phyloP scores from a whole-genome alignment of 1,284 basidiomycete genomes.

The Ganoderma sinense region DNA sequence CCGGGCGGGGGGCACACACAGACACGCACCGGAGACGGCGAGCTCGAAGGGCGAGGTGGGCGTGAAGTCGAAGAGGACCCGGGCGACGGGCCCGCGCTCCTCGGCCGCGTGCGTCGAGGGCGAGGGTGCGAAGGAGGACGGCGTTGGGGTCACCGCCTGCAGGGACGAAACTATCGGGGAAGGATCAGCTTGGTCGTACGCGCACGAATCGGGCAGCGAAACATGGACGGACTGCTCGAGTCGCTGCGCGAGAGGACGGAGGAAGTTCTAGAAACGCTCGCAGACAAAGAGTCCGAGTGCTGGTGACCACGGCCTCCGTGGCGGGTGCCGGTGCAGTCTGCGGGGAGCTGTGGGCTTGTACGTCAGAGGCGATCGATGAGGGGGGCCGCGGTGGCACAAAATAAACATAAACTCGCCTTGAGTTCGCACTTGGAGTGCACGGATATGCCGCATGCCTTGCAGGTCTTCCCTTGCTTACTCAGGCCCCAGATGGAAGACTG shows the following conservation, averaged over 20 bases:
- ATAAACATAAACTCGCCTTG: slow-evolving; percentile 57
- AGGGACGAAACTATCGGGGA: slow-evolving; percentile 20
- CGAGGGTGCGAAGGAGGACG: slow-evolving; percentile 62
- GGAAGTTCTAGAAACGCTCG: slow-evolving; percentile 36
- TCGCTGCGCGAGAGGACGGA: slow-evolving; percentile 42
- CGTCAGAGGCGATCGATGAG: neutral
- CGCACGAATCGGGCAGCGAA: neutral
- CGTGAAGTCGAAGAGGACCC: slow-evolving; percentile 74
- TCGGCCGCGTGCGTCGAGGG: slow-evolving; percentile 50
- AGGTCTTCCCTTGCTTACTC: slow-evolving; percentile 85
- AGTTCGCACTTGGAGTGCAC: slow-evolving; percentile 86
- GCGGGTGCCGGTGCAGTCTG: slow-evolving; percentile 61
- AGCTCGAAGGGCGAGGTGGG: slow-evolving; percentile 82
- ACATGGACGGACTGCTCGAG: slow-evolving; percentile 36
- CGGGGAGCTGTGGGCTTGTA: slow-evolving; percentile 63
- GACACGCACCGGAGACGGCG: slow-evolving; percentile 59
- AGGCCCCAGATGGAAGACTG: slow-evolving; percentile 86
- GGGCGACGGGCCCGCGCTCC: slow-evolving; percentile 55
- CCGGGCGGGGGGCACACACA: neutral
- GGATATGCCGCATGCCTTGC: slow-evolving; percentile 79
- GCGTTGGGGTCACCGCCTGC: slow-evolving; percentile 46
- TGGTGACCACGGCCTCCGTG: slow-evolving; percentile 31
- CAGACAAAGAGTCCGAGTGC: slow-evolving; percentile 32
- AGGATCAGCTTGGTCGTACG: neutral
- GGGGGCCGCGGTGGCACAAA: neutral